Conservation (phyloP, 768 basidiomycete genomes). For the Lactarius evosmus region DNA sequence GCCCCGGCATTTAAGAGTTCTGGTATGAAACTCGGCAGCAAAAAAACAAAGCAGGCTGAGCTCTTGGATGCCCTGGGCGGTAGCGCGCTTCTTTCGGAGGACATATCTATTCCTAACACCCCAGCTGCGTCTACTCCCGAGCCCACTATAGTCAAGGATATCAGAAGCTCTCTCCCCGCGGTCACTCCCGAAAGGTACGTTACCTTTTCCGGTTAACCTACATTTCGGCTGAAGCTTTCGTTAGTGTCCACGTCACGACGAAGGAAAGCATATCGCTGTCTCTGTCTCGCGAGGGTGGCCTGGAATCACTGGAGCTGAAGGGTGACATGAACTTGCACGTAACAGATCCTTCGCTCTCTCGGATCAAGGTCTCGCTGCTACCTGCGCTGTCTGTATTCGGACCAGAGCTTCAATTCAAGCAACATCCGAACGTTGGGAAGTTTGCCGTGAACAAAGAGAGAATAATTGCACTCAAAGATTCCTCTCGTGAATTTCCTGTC, state of each 20-base stretch:
- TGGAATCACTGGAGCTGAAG: constrained; percentile 86
- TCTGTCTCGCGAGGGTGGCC: constrained; percentile 85
- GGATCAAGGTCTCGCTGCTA: constrained; percentile 65
- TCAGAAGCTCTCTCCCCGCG: constrained; percentile 64
- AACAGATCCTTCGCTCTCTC: constrained; percentile 66
- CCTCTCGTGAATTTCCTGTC: constrained; percentile 80
- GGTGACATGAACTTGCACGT: constrained; percentile 94
- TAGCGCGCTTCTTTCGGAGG: constrained; percentile 57
- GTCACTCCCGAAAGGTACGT: constrained; percentile 74
- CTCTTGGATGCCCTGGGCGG: constrained; percentile 84
- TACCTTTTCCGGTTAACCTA: not conserved
- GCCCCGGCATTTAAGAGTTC: constrained; percentile 85
- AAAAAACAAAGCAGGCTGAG: constrained; percentile 88
- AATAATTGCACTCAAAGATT: constrained; percentile 79
- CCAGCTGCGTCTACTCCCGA: constrained; percentile 49
- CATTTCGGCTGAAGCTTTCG: constrained; percentile 7
- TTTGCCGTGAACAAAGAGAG: constrained; percentile 66
- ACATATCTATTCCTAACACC: constrained; percentile 50
- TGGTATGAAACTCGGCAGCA: constrained; percentile 95
- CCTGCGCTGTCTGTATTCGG: constrained; percentile 56
- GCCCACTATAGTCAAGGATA: constrained; percentile 44
- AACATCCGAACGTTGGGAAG: constrained; percentile 93
- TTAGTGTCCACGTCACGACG: constrained; percentile 81
- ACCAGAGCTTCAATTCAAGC: constrained; percentile 87
- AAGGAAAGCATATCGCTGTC: constrained; percentile 80